Base-by-base conservation (phyloP, 176 grass and related monocot genomes). In the Oryza coarctata region DNA sequence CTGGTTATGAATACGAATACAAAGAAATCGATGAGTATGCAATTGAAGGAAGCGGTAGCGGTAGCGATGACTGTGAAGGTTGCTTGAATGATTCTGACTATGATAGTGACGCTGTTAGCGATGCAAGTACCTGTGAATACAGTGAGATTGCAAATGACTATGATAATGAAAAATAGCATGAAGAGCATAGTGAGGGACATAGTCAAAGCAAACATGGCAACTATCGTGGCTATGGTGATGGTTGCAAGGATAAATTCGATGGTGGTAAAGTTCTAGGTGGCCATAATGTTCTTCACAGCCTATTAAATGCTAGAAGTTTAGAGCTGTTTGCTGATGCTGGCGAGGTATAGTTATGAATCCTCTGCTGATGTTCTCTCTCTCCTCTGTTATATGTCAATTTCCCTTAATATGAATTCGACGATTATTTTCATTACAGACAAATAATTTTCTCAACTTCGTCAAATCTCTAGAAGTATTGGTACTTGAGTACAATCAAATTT, bases 281-380 rank as follows among this genome's bases (percentile, higher is more conserved):
- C 3, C 29, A 57, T 29, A 81, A 71, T 29, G 29, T 50, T 61
- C 67, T 78, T 9, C 22, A 18, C 35, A 81, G 22, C 71, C 9
- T 81, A 7, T 75, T 63, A 3, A 81, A 87, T 75, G 71, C 71
- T 44, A 76, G 22, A 69, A 69, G n/a, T 69, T 60, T 87, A 49
- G 85, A 87, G 64, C 63, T 87, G 15, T 61, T 87, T 23, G 85
- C 62, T 75, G 22, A 26, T 68, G 26, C 26, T 31, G 47, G 47
- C 34, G 77, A 86, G 77, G 70, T 86, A 86, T 67, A 68, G 0
- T n/a, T n/a, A n/a, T 35, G 6, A 2, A 6, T 27, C 5, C 26
- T 58, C 44, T 78, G 36, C 22, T 70, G 15, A 33, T 47, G 2
- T n/a, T n/a, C 40, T 36, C 35, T 11, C 9, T 38, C 44, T 47